Percentiles rank a stretch among this genome's conserved stretches.
These are phyloP conservation scores for Boletus mariae DNA, from an alignment of 1,284 basidiomycete genomes.

Conservation along the genomic window DNA sequence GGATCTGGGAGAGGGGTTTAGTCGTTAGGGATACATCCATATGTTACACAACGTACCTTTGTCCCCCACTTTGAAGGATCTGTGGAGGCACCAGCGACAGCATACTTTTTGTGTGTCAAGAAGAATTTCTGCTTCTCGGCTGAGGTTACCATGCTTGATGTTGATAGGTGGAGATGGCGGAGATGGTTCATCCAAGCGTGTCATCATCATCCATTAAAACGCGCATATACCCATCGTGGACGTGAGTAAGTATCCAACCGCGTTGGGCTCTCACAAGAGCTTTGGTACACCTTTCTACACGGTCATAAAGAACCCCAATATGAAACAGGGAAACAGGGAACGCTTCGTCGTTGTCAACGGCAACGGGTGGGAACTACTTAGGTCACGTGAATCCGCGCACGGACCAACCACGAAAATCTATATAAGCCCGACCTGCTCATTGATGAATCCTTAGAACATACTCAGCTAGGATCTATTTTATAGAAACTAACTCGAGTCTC, in stretches of 20 bases:
- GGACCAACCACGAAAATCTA: conserved; percentile 34
- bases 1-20: conserved; percentile 42
- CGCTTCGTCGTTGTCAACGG: too few species aligned
- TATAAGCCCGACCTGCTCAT: conserved; percentile 34
- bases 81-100: conserved; percentile 78
- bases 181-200: conserved; percentile 6
- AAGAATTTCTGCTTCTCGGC: conserved; percentile 53
- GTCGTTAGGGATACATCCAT: background rate
- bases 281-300: background rate
- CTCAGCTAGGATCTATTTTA: conserved; percentile 87
- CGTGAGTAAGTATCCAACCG: background rate
- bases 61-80: conserved; percentile 73
- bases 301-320: background rate
- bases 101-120: conserved; percentile 58
- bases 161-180: conserved; percentile 6
- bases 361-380: background rate
- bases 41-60: conserved; percentile 44
- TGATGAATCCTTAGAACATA: conserved; percentile 65
- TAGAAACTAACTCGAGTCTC: conserved; percentile 86
- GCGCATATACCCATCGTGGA: background rate
- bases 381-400: too few species aligned
- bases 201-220: background rate
- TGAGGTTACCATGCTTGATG: conserved; percentile 20
- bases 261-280: background rate
- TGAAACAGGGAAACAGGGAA: background rate